Conservation (phyloP, 306 rosid genomes). For the Comarum palustre region DNA sequence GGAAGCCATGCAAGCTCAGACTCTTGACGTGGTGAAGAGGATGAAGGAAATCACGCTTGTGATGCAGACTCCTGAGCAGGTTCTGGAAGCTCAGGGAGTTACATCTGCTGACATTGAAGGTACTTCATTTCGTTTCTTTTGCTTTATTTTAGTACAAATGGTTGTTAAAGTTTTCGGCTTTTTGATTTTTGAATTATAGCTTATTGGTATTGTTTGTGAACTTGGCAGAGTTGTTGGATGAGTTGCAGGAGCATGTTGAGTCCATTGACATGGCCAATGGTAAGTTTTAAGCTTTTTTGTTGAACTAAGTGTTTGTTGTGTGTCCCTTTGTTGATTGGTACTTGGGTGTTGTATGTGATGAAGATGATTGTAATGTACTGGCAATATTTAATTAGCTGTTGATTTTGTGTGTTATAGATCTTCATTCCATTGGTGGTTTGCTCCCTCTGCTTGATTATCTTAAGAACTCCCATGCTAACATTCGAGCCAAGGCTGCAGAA, state of each 20-base stretch:
- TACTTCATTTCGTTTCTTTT: constrained; percentile 13
- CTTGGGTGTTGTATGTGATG: neutral
- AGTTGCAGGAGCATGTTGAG: constrained; percentile 93
- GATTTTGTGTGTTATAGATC: constrained; percentile 46
- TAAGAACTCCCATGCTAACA: constrained; percentile 72
- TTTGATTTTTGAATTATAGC: neutral
- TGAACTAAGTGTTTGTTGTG: neutral
- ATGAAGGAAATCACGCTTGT: constrained; percentile 91
- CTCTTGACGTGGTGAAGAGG: constrained; percentile 71
- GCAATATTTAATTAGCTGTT: constrained; percentile 3
- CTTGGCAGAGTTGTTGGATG: constrained; percentile 73
- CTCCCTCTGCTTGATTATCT: constrained; percentile 77
- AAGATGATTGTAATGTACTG: neutral
- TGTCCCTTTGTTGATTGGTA: neutral
- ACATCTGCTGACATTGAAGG: constrained; percentile 75
- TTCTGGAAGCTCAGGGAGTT: constrained; percentile 82
- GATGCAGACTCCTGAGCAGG: constrained; percentile 83
- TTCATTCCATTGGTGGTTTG: constrained; percentile 85
- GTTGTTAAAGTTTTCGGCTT: neutral
- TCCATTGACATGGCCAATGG: constrained; percentile 97
- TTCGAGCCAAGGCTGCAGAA: constrained; percentile 96
- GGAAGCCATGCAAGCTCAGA: constrained; percentile 92
- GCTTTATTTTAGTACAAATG: neutral
- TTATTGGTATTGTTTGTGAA: neutral
- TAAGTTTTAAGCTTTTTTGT: constrained; percentile 9